A percentile compares a stretch with the other conserved stretches of the same genome.
Evolutionary conservation across 2,329 filamentous ascomycete species (phyloP).

Genomic region (Hypoxylon sp.): DNA sequence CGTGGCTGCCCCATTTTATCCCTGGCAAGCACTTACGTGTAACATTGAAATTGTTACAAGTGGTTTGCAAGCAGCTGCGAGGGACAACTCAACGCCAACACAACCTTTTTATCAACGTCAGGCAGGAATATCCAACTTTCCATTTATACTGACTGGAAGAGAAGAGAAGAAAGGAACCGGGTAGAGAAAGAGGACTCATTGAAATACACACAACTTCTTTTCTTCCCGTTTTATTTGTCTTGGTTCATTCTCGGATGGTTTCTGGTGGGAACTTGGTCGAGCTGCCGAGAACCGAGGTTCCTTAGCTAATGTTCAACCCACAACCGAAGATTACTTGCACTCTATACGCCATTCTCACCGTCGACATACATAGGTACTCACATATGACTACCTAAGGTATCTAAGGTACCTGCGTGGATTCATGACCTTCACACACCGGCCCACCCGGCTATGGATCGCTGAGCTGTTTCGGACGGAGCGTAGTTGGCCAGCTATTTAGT

Average conservation of each 20-base stretch:
- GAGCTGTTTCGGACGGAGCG: conserved; percentile 2
- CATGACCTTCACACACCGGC: background rate
- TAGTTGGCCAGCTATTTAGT: background rate
- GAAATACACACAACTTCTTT: background rate
- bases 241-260: conserved; percentile 3
- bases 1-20: conserved; percentile 22
- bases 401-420: too few species aligned
- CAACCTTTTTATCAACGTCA: conserved; percentile 7
- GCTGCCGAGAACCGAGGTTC: conserved; percentile 22
- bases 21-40: conserved; percentile 7
- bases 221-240: background rate
- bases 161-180: background rate
- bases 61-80: too few species aligned
- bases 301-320: background rate
- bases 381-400: background rate
- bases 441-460: background rate
- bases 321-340: background rate
- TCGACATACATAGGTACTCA: background rate
- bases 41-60: conserved; percentile 14
- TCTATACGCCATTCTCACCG: background rate
- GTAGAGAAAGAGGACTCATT: too few species aligned
- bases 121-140: background rate
- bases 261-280: background rate
- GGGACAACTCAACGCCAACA: conserved; percentile 22
- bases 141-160: background rate